phyloP scores from a whole-genome alignment of 805 yeast species.

The Yamadazyma kitorensis region DNA sequence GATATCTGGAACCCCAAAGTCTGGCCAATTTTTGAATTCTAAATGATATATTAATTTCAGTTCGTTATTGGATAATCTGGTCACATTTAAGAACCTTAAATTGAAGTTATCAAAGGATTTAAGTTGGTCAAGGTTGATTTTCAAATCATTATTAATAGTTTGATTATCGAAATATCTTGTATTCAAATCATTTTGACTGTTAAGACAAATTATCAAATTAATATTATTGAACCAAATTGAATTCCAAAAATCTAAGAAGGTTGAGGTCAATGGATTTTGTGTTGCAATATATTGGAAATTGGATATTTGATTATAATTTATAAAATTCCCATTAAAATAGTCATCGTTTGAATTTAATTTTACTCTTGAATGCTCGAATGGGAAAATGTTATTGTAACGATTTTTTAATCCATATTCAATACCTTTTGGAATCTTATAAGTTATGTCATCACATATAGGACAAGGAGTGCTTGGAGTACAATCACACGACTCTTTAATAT shows the following conservation, averaged over 20 bases:
- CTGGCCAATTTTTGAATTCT: slow-evolving; percentile 46
- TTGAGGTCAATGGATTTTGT: slow-evolving; percentile 41
- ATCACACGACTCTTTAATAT: slow-evolving; percentile 6
- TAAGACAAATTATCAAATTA: slow-evolving; percentile 35
- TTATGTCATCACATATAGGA: slow-evolving; percentile 39
- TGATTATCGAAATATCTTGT: slow-evolving; percentile 20
- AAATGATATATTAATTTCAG: slow-evolving; percentile 30
- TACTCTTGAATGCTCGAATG: slow-evolving; percentile 48
- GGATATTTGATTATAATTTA: slow-evolving; percentile 24
- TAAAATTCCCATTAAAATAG: slow-evolving; percentile 46
- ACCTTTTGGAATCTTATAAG: slow-evolving; percentile 40
- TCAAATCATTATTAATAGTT: slow-evolving; percentile 12
- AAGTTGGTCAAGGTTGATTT: slow-evolving; percentile 11
- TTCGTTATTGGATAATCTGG: slow-evolving; percentile 9
- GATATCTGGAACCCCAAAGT: slow-evolving; percentile 41
- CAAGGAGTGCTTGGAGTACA: slow-evolving; percentile 43
- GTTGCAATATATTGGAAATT: slow-evolving; percentile 40
- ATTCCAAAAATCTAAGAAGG: slow-evolving; percentile 45
- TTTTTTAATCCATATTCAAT: slow-evolving; percentile 45
- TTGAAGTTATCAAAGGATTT: slow-evolving; percentile 15
- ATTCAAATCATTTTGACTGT: slow-evolving; percentile 21
- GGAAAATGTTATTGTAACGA: slow-evolving; percentile 47
- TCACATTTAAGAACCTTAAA: slow-evolving; percentile 13
- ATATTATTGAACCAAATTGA: slow-evolving; percentile 33
- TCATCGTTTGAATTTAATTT: slow-evolving; percentile 32